Percentiles rank a stretch among this genome's conserved stretches.
Conservation (phyloP, 257 asterid genomes). For the Cynanchum wilfordii region DNA sequence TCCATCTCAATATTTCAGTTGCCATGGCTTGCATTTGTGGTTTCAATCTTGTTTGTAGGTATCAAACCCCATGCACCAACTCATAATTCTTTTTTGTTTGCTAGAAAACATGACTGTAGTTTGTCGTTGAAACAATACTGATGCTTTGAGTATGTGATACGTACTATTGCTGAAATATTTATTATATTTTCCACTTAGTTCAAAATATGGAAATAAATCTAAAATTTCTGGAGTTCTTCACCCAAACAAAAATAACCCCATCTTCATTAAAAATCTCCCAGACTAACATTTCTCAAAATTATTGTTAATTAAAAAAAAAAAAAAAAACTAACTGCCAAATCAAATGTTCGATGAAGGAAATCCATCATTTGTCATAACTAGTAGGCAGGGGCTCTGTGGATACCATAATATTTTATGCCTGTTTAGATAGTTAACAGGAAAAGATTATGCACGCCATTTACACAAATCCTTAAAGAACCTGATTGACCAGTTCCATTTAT, state of each 20-base stretch:
- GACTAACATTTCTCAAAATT: neutral
- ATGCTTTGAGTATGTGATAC: neutral
- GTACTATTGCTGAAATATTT: neutral
- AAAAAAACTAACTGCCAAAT: no score
- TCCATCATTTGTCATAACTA: neutral
- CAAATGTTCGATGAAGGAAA: neutral
- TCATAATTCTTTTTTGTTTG: conserved; percentile 6
- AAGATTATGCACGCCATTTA: neutral
- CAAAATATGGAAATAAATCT: conserved; percentile 8
- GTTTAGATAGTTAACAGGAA: neutral
- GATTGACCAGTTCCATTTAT: neutral
- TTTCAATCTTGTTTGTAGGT: conserved; percentile 98
- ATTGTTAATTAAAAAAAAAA: no score
- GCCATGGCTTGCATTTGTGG: conserved; percentile 79
- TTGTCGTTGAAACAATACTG: neutral
- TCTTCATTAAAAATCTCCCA: neutral
- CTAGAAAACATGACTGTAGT: neutral
- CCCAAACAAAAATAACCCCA: neutral
- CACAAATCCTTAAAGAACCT: neutral
- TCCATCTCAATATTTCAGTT: conserved; percentile 60
- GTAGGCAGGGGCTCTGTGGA: neutral
- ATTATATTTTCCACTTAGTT: neutral
- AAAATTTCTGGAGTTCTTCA: neutral
- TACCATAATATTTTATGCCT: neutral
- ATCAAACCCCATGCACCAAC: conserved; percentile 59